Evolutionary conservation across 192 early-diverging fungal species (phyloP).

Genomic region (Mortierella antarctica): DNA sequence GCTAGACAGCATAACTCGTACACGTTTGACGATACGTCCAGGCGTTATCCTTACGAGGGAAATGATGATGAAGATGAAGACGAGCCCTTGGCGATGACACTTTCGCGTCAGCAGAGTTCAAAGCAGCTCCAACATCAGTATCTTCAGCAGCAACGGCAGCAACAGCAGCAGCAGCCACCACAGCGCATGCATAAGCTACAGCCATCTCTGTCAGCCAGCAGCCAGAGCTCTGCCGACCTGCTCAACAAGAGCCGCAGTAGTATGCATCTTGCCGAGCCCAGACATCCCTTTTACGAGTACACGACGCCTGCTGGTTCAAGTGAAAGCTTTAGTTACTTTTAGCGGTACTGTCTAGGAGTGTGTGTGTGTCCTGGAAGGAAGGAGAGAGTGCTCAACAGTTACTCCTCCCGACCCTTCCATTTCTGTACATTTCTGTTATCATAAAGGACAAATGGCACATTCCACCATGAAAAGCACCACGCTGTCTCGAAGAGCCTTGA

Average conservation of each 20-base stretch:
- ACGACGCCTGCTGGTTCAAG: neutral
- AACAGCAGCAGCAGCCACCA: constrained; percentile 1
- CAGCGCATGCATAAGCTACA: neutral
- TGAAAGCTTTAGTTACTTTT: constrained; percentile 28
- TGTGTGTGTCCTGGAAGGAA: too few species aligned
- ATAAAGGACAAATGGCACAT: too few species aligned
- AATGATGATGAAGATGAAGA: constrained; percentile 24
- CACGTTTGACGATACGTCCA: neutral
- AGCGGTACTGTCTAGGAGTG: neutral
- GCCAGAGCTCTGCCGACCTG: too few species aligned
- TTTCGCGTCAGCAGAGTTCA: constrained; percentile 25
- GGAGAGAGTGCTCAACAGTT: too few species aligned
- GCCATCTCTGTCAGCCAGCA: too few species aligned
- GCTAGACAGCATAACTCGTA: neutral
- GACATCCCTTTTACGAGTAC: neutral
- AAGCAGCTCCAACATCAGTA: constrained; percentile 6
- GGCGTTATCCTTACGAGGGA: neutral
- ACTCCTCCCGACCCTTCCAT: neutral
- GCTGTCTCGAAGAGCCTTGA: too few species aligned
- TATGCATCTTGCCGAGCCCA: too few species aligned
- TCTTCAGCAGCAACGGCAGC: neutral
- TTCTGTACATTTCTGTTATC: neutral
- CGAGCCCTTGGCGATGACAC: constrained; percentile 28
- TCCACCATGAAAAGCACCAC: too few species aligned
- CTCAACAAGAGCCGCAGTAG: too few species aligned